Conservation (phyloP, 768 basidiomycete species). For the Phlebiopsis flavidoalba region DNA sequence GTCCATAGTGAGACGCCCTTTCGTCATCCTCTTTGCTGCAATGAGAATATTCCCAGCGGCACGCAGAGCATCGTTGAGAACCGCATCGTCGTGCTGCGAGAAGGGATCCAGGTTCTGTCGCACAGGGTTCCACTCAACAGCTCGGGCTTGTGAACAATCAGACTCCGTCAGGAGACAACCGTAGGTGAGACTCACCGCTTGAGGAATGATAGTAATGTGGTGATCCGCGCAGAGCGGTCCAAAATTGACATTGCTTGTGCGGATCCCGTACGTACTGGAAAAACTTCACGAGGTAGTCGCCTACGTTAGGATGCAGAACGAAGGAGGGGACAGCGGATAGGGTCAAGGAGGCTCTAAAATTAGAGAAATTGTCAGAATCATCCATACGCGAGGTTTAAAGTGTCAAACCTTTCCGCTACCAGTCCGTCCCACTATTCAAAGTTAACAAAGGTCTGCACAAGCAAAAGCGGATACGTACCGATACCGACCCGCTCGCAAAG, state of each 20-base stretch:
- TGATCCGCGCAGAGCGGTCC: conserved; percentile 45
- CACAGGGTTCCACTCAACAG: conserved; percentile 50
- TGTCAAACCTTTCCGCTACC: conserved; percentile 46
- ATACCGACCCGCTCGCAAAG: conserved; percentile 57
- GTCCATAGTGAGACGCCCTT: conserved; percentile 38
- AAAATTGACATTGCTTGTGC: conserved; percentile 29
- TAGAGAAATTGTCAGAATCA: neutral
- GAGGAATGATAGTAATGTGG: conserved; percentile 47
- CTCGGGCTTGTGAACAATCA: conserved; percentile 31
- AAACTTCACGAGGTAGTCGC: too few relatives aligned
- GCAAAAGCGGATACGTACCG: conserved; percentile 25
- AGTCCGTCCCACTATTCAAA: conserved; percentile 48
- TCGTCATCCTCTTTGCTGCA: conserved; percentile 30
- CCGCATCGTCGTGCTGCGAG: conserved; percentile 46
- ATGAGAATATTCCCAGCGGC: conserved; percentile 41
- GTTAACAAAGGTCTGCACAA: neutral
- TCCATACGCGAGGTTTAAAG: too few relatives aligned
- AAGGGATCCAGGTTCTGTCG: conserved; percentile 62
- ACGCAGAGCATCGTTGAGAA: conserved; percentile 42
- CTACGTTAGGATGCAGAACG: conserved; percentile 50
- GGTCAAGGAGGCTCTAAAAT: conserved; percentile 37
- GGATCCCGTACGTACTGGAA: conserved; percentile 41
- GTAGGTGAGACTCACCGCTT: conserved; percentile 33
- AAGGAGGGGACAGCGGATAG: conserved; percentile 48
- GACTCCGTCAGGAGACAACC: neutral